Conservation (phyloP, 2,329 filamentous ascomycete species). For the Orbilia javanica region DNA sequence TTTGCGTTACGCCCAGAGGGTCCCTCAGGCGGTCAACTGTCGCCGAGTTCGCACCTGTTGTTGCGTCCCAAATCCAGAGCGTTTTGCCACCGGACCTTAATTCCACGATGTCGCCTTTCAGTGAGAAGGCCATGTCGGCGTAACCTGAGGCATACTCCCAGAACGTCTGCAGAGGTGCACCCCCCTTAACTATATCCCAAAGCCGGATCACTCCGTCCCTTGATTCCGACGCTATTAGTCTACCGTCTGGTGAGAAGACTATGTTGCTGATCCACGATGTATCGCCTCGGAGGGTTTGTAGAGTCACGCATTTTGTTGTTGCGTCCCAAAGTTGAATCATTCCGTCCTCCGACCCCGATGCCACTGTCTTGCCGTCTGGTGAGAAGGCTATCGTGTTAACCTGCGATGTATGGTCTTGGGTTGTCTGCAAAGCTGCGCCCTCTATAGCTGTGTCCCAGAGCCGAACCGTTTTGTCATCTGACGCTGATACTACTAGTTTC, state of each 20-base stretch:
- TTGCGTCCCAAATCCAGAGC: too few relatives aligned
- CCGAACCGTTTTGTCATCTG: slow-evolving; percentile 76
- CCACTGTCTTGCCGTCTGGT: slow-evolving; percentile 91
- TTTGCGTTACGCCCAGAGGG: too few relatives aligned
- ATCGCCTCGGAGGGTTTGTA: neutral
- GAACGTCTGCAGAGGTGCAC: neutral
- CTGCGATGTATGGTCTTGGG: slow-evolving; percentile 11
- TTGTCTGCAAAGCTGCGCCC: slow-evolving; percentile 73
- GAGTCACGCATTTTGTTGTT: neutral
- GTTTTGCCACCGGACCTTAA: too few relatives aligned
- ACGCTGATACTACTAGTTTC: slow-evolving; percentile 92
- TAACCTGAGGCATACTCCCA: neutral
- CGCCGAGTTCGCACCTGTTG: too few relatives aligned
- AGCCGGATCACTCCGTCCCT: slow-evolving; percentile 19
- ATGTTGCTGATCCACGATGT: neutral
- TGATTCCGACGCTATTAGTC: slow-evolving; percentile 25
- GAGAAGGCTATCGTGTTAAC: slow-evolving; percentile 63
- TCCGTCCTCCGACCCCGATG: slow-evolving; percentile 92
- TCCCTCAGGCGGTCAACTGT: too few relatives aligned
- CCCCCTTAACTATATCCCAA: slow-evolving; percentile 24
- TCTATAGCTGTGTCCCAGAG: slow-evolving; percentile 30
- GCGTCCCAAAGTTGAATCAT: slow-evolving; percentile 39
- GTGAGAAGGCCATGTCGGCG: too few relatives aligned
- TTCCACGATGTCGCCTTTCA: too few relatives aligned
- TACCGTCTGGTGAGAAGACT: slow-evolving; percentile 19